Conservation (phyloP, 192 early-diverging fungal species). For the Backusella sp. region DNA sequence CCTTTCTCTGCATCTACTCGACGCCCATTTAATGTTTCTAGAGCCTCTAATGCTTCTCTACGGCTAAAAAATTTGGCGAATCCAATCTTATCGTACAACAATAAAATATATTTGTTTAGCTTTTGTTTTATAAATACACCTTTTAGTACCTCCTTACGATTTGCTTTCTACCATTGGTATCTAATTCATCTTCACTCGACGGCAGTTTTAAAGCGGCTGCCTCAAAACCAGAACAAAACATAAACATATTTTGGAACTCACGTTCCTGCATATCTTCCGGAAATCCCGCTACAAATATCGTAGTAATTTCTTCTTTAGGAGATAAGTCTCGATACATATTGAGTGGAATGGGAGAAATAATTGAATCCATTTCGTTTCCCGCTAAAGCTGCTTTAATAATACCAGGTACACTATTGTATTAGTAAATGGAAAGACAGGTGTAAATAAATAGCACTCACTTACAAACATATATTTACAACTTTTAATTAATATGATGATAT, state of each 20-base stretch:
- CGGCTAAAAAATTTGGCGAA: slow-evolving; percentile 97
- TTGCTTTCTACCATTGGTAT: slow-evolving; percentile 45
- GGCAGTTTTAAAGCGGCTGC: slow-evolving; percentile 95
- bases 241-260: slow-evolving; percentile 99
- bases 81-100: slow-evolving; percentile 72
- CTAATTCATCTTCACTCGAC: slow-evolving; percentile 55
- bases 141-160: slow-evolving; percentile 68
- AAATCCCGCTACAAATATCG: slow-evolving; percentile 98
- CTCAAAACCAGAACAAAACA: slow-evolving; percentile 93
- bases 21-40: slow-evolving; percentile 85
- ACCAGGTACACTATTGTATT: neutral
- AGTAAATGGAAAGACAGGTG: neutral
- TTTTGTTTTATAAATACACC: slow-evolving; percentile 54
- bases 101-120: neutral
- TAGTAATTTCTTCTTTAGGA: slow-evolving; percentile 85
- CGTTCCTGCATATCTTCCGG: slow-evolving; percentile 98
- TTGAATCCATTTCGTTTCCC: neutral
- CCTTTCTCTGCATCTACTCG: slow-evolving; percentile 82
- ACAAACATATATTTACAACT: neutral
- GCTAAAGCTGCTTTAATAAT: neutral
- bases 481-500: neutral
- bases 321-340: slow-evolving; percentile 8
- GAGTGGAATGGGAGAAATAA: slow-evolving; percentile 1
- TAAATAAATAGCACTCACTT: neutral
- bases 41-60: slow-evolving; percentile 86